Conservation (phyloP, 2,329 filamentous ascomycete genomes). For the Malbranchea zuffiana region DNA sequence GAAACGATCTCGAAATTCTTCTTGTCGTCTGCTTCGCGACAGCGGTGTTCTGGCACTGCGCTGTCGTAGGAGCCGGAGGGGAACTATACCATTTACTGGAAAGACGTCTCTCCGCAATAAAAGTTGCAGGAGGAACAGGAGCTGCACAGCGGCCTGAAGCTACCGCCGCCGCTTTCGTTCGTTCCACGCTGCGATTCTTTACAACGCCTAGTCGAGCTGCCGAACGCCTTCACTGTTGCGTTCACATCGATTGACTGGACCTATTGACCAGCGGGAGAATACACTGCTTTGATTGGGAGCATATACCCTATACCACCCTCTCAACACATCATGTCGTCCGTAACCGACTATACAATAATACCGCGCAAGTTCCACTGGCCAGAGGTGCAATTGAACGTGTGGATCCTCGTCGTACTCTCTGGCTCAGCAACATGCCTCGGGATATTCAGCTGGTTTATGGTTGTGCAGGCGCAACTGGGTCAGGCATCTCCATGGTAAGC, state of each 20-base stretch:
- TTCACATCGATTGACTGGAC: too few species aligned
- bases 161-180: constrained; percentile 1
- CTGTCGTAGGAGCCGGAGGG: constrained; percentile 4
- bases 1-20: too few species aligned
- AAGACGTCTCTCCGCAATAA: too few species aligned
- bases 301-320: not conserved
- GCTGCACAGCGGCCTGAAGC: constrained; percentile 11
- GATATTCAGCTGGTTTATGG: constrained; percentile 50
- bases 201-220: too few species aligned
- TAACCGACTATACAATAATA: constrained; percentile 5
- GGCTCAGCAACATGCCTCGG: constrained; percentile 48
- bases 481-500: constrained; percentile 51
- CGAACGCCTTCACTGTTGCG: too few species aligned
- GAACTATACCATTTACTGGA: too few species aligned
- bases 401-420: constrained; percentile 52
- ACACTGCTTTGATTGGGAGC: too few species aligned
- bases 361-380: constrained; percentile 50
- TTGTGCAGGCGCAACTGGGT: constrained; percentile 45
- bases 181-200: not conserved
- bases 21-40: too few species aligned
- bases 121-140: too few species aligned
- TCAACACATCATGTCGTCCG: constrained; percentile 5
- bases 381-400: constrained; percentile 53
- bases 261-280: too few species aligned
- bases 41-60: constrained; percentile 5